Base-by-base conservation (phyloP, 2,329 filamentous ascomycete species). In the Fusarium staphyleae region DNA sequence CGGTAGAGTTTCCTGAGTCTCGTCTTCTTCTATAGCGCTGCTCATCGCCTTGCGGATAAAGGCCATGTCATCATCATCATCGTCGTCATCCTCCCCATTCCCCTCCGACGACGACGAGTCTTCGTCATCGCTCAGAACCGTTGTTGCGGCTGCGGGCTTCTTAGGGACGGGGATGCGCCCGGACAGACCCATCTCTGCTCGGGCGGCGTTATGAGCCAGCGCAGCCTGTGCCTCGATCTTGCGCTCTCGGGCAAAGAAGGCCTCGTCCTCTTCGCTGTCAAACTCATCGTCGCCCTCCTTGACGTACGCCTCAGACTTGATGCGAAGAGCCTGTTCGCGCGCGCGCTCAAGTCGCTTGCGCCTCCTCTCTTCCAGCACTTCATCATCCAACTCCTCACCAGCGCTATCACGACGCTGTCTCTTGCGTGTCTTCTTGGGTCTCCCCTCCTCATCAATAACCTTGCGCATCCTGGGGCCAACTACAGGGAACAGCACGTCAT, bases 301-400 rank as follows among this genome's bases (percentile, higher is more conserved):
- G 43, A 99, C 89, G 66, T 87, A 93, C 32, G 93, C 75, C 18
- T 87, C 87, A 66, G 90, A 96, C 78, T 97, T 98, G 75, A 95
- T 89, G 69, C 88, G 89, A 26, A 80, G 79, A 41, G 86, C 81
- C 73, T 92, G 92, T 67, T 93, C 91, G n/a, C 84, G 77, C 62
- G 96, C 87, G 62, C 84, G 88, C 45, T 87, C 79, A 47, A 84
- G 81, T 30, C 87, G 81, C 48, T 80, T 82, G 11, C 81, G 80
- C 11, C 86, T 85, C 49, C 82, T 83, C 60, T 84, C 85, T 26
- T 87, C 83, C 5, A 90, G 81, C 35, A 87, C 85, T 19, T 87
- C 79, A 4, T 89, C 87, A 4, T 85, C 77, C 7, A 78, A 68
- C n/a, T 71, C 78, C 8, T 79, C 77, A 1, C 47, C 51, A n/a